Evolutionary conservation across 1,139 yeast species (phyloP), one percentile per base, ranked within the genome.

Genomic region (Saccharomyces hybrid): DNA sequence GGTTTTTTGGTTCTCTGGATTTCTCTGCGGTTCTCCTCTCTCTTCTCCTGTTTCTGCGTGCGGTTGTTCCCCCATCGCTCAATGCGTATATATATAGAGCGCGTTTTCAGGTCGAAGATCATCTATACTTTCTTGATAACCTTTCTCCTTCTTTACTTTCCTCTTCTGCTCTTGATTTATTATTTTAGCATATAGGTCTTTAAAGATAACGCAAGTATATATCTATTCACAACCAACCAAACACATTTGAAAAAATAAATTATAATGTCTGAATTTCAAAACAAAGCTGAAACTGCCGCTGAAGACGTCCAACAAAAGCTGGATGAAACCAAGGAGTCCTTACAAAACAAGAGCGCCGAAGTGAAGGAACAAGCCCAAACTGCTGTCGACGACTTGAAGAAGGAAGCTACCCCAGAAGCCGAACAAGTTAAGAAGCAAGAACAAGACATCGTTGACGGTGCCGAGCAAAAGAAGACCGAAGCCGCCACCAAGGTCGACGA

Each of bases 391-490:
- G 38, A 49, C 58, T 38, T 57, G 56, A 19, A 49, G 47, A 56
- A 55, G 12, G 42, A 52, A 42, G 60, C 61, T 44, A 58, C 64
- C 4, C 61, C 64, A 60, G 64, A 51, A 26, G 54, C 50, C 27
- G 60, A 47, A 62, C 62, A 54, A 59, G 64, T 21, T 54, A 57
- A 34, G 60, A 64, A 55, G 44, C n/a, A 38, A 38, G 44, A 38
- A 38, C 44, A 38, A 57, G 61, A 48, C 59, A 60, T 52, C 52
- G 52, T 52, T 47, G 56, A 56, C 44, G 52, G 58, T 28, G 66
- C 64, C 19, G 68, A 64, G 49, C 56, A 55, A 42, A 58, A 64
- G 4, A 62, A 64, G 38, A 57, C 59, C 42, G 65, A 59, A 2
- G 63, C 61, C 7, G 54, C 60, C 12, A 64, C 63, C 42, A 65